Evolutionary conservation across 2,329 filamentous ascomycete genomes (phyloP).

Genomic region (Cladophialophora carrionii): DNA sequence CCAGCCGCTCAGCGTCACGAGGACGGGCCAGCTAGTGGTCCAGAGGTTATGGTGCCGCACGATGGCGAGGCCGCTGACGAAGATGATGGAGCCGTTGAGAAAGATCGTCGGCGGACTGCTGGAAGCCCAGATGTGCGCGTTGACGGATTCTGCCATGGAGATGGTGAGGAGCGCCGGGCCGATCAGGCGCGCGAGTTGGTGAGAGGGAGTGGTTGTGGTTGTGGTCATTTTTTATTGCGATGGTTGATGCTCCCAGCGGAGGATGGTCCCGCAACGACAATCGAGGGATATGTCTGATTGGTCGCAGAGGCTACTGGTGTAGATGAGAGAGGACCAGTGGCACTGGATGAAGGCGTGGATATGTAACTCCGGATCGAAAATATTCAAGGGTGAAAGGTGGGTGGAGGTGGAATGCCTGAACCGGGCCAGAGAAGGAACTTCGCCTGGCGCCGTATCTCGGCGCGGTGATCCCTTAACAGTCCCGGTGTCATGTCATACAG

Average conservation of each 20-base stretch:
- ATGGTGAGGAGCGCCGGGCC: constrained; percentile 17
- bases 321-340: background rate
- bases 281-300: background rate
- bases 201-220: background rate
- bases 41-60: constrained; percentile 17
- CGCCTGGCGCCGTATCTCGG: no score
- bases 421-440: background rate
- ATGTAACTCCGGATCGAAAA: background rate
- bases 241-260: background rate
- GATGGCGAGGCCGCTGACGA: constrained; percentile 13
- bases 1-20: constrained; percentile 21
- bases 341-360: background rate
- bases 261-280: background rate
- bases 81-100: constrained; percentile 22
- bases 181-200: constrained; percentile 16
- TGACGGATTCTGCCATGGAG: constrained; percentile 7
- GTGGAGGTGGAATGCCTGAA: background rate
- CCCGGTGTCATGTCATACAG: no score
- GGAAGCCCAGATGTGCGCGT: constrained; percentile 20
- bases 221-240: background rate
- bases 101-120: constrained; percentile 14
- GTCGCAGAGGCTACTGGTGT: background rate
- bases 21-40: constrained; percentile 11
- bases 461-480: background rate
- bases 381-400: background rate